Evolutionary conservation across 1,284 basidiomycete genomes (phyloP).

Genomic region (Xerocomus amazonicus): DNA sequence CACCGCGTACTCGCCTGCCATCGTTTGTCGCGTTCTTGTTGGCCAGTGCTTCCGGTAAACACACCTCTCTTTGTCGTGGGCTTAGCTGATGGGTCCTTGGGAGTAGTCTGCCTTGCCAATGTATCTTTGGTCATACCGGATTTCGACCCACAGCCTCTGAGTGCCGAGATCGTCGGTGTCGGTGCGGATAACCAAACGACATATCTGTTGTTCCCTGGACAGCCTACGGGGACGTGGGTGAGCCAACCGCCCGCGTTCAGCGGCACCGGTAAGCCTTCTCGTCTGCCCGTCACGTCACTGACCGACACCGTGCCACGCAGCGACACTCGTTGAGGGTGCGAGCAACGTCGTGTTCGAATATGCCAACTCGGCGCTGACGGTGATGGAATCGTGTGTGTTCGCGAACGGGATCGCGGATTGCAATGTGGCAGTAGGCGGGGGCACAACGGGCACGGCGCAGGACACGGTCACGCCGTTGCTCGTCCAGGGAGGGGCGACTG

Average conservation of each 20-base stretch:
- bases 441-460: neutral
- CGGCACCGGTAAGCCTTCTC: conserved; percentile 35
- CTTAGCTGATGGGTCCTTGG: neutral
- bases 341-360: conserved; percentile 7
- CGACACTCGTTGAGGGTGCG: conserved; percentile 9
- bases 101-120: conserved; percentile 17
- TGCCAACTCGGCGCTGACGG: conserved; percentile 3
- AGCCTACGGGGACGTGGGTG: conserved; percentile 31
- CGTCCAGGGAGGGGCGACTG: conserved; percentile 9
- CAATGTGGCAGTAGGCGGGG: neutral
- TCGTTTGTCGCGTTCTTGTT: conserved; percentile 6
- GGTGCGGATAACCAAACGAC: conserved; percentile 42
- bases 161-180: conserved; percentile 39
- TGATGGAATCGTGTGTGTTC: conserved; percentile 15
- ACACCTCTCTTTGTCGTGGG: too few species aligned
- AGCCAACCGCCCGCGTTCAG: conserved; percentile 32
- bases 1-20: neutral
- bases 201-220: conserved; percentile 38
- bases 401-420: conserved; percentile 6
- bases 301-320: neutral
- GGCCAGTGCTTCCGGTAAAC: conserved; percentile 4
- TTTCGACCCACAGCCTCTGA: conserved; percentile 43
- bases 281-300: neutral
- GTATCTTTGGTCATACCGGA: conserved; percentile 44
- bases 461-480: conserved; percentile 4